A percentile compares a stretch with the other conserved stretches of the same genome.
These are phyloP conservation scores for Acidomyces sp. DNA, from an alignment of 495 filamentous ascomycete genomes.

Conservation along the genomic window DNA sequence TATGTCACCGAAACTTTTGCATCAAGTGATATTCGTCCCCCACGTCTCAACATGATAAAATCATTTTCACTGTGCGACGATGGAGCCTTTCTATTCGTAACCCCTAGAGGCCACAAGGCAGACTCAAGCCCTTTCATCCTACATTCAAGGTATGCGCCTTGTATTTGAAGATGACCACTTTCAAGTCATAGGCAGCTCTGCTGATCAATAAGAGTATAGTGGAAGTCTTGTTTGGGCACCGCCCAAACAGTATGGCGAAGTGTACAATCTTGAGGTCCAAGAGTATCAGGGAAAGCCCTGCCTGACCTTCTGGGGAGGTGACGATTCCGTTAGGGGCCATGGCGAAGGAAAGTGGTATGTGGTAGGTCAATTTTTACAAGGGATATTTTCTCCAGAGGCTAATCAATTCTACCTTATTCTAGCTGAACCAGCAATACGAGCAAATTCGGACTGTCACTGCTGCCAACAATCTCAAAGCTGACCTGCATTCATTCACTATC, in stretches of 20 bases:
- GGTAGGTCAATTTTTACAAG: constrained; percentile 27
- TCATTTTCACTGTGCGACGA: constrained; percentile 14
- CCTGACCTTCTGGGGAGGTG: constrained; percentile 40
- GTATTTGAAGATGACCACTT: no score
- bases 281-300: constrained; percentile 15
- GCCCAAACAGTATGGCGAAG: constrained; percentile 7
- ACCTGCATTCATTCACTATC: constrained; percentile 19
- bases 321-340: constrained; percentile 36
- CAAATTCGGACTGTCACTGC: constrained; percentile 33
- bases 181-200: no score
- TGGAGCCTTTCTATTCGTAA: constrained; percentile 13
- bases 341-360: constrained; percentile 38
- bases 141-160: not conserved
- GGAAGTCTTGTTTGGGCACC: constrained; percentile 12
- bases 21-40: constrained; percentile 4
- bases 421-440: constrained; percentile 40
- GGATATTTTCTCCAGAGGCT: not conserved
- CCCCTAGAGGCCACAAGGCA: constrained; percentile 8
- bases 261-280: constrained; percentile 18
- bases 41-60: constrained; percentile 9
- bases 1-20: constrained; percentile 8
- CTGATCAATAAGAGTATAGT: not conserved
- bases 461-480: constrained; percentile 19
- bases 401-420: not conserved
- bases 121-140: constrained; percentile 8